phyloP scores from a whole-genome alignment of 768 basidiomycete genomes.

The Udeniomyces megalosporus region DNA sequence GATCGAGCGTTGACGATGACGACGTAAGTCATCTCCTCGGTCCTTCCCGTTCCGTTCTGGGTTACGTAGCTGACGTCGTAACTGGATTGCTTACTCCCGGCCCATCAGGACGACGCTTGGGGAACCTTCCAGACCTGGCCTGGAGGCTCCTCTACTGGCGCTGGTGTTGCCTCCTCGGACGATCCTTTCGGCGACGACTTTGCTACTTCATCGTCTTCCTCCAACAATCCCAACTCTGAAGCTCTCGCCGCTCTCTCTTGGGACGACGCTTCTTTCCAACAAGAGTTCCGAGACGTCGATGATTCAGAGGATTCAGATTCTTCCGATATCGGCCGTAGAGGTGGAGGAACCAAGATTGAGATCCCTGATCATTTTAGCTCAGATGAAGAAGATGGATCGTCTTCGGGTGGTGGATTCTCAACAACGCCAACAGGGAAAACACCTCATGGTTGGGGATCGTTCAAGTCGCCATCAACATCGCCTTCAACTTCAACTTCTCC shows the following conservation, averaged over 20 bases:
- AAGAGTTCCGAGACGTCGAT: conserved; percentile 19
- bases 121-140: conserved; percentile 25
- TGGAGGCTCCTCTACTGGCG: conserved; percentile 1
- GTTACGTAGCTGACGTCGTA: neutral
- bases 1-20: conserved; percentile 11
- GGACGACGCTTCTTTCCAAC: conserved; percentile 24
- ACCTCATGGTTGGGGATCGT: neutral
- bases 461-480: neutral
- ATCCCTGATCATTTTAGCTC: conserved; percentile 16
- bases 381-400: conserved; percentile 8
- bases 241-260: conserved; percentile 28
- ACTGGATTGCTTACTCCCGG: neutral
- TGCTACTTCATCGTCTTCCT: conserved; percentile 7
- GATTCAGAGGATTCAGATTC: conserved; percentile 17
- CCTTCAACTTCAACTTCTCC: conserved; percentile 1
- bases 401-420: neutral
- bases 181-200: conserved; percentile 28
- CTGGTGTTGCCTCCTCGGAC: conserved; percentile 12
- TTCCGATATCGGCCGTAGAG: neutral
- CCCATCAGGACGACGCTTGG: conserved; percentile 26
- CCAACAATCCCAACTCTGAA: conserved; percentile 1
- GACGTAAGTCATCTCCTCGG: conserved; percentile 19
- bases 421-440: neutral
- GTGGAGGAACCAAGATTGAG: conserved; percentile 2
- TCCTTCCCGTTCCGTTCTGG: neutral